These are phyloP conservation scores for Trypanosoma congolense DNA, from an alignment of 208 protist genomes.

Conservation along the genomic window DNA sequence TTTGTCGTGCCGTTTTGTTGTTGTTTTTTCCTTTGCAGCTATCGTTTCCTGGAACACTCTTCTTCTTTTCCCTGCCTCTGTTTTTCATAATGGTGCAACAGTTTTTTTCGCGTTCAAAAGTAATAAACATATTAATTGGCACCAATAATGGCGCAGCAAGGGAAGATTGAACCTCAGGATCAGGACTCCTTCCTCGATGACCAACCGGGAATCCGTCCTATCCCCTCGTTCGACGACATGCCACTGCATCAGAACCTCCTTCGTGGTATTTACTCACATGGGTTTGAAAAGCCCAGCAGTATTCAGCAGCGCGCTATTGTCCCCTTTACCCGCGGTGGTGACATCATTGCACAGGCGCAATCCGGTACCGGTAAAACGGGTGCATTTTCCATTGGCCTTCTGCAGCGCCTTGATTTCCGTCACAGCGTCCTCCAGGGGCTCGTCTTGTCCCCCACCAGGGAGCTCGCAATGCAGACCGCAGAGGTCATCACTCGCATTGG, in stretches of 20 bases:
- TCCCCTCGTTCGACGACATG: constrained; percentile 97
- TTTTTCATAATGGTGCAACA: constrained; percentile 9
- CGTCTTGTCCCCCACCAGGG: constrained; percentile 95
- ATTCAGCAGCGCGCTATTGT: constrained; percentile 98
- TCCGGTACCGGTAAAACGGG: constrained; percentile 98
- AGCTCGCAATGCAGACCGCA: constrained; percentile 95
- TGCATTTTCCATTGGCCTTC: constrained; percentile 96
- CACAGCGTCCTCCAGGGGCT: constrained; percentile 90
- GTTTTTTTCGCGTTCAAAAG: constrained; percentile 39
- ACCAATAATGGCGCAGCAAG: constrained; percentile 64
- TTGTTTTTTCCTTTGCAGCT: too few species aligned
- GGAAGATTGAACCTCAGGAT: constrained; percentile 78
- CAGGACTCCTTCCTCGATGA: constrained; percentile 91
- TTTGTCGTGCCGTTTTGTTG: too few species aligned
- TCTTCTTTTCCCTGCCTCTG: neutral
- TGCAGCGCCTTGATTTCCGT: constrained; percentile 91
- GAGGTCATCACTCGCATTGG: constrained; percentile 95
- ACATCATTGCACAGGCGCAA: constrained; percentile 96
- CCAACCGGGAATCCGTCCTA: constrained; percentile 82
- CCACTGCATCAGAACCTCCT: constrained; percentile 95
- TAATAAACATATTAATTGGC: constrained; percentile 3
- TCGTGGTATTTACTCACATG: constrained; percentile 97
- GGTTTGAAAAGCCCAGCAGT: constrained; percentile 98
- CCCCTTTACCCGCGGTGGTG: constrained; percentile 93
- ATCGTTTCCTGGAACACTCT: neutral